Evolutionary conservation across 257 asterid species (phyloP).

Genomic region (Nicotiana tomentosiformis): DNA sequence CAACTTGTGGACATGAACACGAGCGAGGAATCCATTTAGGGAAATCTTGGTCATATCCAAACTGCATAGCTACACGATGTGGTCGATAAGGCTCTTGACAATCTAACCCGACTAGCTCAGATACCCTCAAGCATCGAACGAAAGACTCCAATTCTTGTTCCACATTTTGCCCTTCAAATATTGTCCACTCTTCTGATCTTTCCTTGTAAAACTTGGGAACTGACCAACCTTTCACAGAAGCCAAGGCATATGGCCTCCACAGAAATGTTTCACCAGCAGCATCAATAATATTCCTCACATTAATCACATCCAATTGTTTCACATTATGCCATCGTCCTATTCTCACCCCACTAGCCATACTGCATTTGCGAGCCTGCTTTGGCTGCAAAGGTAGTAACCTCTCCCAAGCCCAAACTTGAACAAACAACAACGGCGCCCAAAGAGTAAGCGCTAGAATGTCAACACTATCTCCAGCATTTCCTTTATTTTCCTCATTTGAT

Average conservation of each 20-base stretch:
- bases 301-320: slow-evolving; percentile 6
- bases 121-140: slow-evolving; percentile 21
- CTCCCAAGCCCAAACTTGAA: slow-evolving; percentile 55
- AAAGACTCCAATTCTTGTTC: slow-evolving; percentile 20
- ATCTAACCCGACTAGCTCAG: slow-evolving; percentile 28
- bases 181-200: slow-evolving; percentile 10
- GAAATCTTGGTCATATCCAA: slow-evolving; percentile 36
- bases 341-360: slow-evolving; percentile 12
- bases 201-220: slow-evolving; percentile 24
- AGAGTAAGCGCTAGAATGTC: slow-evolving; percentile 10
- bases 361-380: slow-evolving; percentile 8
- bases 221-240: slow-evolving; percentile 18
- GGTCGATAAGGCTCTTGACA: slow-evolving; percentile 32
- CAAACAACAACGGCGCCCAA: slow-evolving; percentile 26
- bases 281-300: slow-evolving; percentile 26
- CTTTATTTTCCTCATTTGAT: neutral
- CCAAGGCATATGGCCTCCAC: slow-evolving; percentile 33
- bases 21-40: slow-evolving; percentile 14
- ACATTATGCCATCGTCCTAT: slow-evolving; percentile 27
- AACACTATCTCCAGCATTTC: neutral
- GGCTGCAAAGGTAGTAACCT: slow-evolving; percentile 27
- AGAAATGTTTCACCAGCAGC: slow-evolving; percentile 21
- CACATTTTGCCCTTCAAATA: neutral
- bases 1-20: neutral
- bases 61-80: slow-evolving; percentile 37